Conservation (phyloP, 208 protist species). For the Leishmania turanica region DNA sequence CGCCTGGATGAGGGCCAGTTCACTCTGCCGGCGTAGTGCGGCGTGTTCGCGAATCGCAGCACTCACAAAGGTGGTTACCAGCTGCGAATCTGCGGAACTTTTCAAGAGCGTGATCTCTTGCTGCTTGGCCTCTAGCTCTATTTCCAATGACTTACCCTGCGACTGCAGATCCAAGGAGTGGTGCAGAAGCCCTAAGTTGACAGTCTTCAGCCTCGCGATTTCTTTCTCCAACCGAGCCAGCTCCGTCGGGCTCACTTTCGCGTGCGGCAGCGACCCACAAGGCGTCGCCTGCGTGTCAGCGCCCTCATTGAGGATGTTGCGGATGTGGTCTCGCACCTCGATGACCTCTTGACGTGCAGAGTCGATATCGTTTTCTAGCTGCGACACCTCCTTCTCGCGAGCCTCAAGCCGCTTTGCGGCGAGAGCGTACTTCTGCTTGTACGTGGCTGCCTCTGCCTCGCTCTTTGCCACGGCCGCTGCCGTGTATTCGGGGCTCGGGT, state of each 20-base stretch:
- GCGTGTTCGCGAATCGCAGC: constrained; percentile 85
- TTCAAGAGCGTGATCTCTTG: constrained; percentile 83
- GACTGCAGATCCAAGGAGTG: constrained; percentile 78
- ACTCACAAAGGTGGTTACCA: constrained; percentile 82
- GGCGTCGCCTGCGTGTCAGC: constrained; percentile 8
- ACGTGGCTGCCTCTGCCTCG: constrained; percentile 75
- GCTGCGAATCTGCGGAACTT: constrained; percentile 53
- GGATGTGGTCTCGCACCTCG: constrained; percentile 48
- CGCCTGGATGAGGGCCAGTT: constrained; percentile 75
- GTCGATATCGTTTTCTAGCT: constrained; percentile 79
- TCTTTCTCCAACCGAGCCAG: constrained; percentile 55
- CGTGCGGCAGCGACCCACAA: background rate
- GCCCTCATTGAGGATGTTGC: constrained; percentile 32
- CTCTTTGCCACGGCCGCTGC: constrained; percentile 39
- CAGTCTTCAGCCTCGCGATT: constrained; percentile 84
- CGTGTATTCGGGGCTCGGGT: constrained; percentile 18
- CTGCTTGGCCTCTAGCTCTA: constrained; percentile 63
- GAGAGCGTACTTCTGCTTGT: constrained; percentile 77
- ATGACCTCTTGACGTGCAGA: constrained; percentile 55
- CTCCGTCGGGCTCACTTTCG: constrained; percentile 21
- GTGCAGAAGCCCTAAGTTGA: constrained; percentile 86
- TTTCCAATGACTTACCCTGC: constrained; percentile 57
- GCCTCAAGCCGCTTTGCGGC: constrained; percentile 67
- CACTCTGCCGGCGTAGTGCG: constrained; percentile 73
- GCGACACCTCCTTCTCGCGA: constrained; percentile 63